Base-by-base conservation (phyloP, 116 monocot genomes). In the Thalassia testudinum region DNA sequence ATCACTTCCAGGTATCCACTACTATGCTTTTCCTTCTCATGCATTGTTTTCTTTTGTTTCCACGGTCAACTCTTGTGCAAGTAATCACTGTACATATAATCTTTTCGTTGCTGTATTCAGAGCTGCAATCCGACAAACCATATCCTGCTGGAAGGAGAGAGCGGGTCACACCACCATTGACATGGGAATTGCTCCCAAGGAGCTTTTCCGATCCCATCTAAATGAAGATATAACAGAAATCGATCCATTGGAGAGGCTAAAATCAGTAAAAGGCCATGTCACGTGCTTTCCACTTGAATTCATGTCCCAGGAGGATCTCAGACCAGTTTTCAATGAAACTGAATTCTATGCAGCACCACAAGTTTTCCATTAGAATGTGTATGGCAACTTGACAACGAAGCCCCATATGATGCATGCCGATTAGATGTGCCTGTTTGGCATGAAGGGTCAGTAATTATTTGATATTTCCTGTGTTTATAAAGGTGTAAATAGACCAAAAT, bases 1-100 rank as follows among this genome's bases (percentile, higher is more conserved):
- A 85, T 87, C 58, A 82, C 76, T 54, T 85, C 85, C 26, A 77
- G 97, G 97, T 97, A 76, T 34, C n/a, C n/a, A n/a, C n/a, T n/a
- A n/a, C n/a, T n/a, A n/a, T n/a, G n/a, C n/a, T 34, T 34, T 34
- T 34, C 30, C 30, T 34, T 10, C 3, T 3, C 3, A 3, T 10
- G 6, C 30, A 34, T 34, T 5, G 30, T 5, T 3, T 34, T 34
- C 30, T 34, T 34, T 34, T 34, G 3, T 5, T 34, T 34, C 30
- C 10, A 10, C 30, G 3, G 6, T 34, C 0, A n/a, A 30, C 44
- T 24, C 24, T 17, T 18, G 19, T 21, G 11, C 18, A 15, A 14
- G 47, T 3, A 18, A 1, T 17, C 7, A 29, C 3, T 10, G 30
- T 34, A 3, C 30, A 34, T 34, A 10, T 5, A n/a, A n/a, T n/a